Conservation (phyloP, 805 yeast species). For the Yueomyces sinensis region DNA sequence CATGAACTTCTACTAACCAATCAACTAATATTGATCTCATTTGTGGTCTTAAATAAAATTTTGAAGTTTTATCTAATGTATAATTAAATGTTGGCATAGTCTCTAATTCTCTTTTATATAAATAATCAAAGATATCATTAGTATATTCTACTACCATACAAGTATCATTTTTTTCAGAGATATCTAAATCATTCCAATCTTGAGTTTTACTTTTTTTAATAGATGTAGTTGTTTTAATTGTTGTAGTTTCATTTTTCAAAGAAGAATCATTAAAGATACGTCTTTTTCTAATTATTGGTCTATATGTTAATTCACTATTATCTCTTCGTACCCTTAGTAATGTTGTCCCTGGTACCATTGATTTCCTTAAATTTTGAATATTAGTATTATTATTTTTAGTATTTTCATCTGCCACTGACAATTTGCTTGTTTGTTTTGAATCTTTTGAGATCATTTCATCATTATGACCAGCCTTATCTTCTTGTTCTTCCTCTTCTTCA, state of each 20-base stretch:
- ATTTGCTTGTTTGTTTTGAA: neutral
- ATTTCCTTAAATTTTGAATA: neutral
- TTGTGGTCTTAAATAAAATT: constrained; percentile 59
- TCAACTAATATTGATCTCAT: constrained; percentile 84
- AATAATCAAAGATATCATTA: constrained; percentile 66
- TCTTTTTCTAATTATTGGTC: constrained; percentile 8
- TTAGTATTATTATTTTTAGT: neutral
- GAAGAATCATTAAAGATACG: constrained; percentile 9
- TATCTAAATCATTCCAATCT: constrained; percentile 42
- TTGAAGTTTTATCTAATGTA: constrained; percentile 33
- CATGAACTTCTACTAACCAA: constrained; percentile 86
- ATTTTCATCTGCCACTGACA: neutral
- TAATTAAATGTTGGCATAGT: constrained; percentile 65
- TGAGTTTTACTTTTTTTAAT: neutral
- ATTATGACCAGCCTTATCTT: neutral
- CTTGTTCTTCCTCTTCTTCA: neutral
- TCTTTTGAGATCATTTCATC: neutral
- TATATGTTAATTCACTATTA: constrained; percentile 7
- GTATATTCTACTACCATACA: constrained; percentile 85
- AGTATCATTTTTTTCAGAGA: constrained; percentile 61
- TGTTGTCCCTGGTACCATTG: neutral
- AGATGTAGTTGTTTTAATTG: neutral
- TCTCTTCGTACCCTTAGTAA: constrained; percentile 9
- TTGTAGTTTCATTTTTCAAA: neutral
- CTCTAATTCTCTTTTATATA: constrained; percentile 51